A percentile compares a stretch with the other conserved stretches of the same genome.
phyloP scores from a whole-genome alignment of 306 rosid genomes.

The Glycine soja region DNA sequence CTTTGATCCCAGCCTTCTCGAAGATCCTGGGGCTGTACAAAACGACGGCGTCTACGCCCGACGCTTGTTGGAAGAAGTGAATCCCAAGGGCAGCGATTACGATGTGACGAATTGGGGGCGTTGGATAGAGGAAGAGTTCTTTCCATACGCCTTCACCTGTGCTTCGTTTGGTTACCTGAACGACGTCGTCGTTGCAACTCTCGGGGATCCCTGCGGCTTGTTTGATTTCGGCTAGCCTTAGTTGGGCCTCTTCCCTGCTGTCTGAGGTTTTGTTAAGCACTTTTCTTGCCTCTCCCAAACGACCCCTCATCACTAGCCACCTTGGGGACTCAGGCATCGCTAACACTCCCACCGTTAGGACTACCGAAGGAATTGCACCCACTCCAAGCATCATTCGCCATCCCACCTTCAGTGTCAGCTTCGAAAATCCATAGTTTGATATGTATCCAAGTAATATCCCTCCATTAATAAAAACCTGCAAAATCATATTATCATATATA shows the following conservation, averaged over 20 bases:
- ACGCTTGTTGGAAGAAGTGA: constrained; percentile 81
- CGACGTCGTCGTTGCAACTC: constrained; percentile 61
- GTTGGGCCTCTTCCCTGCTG: constrained; percentile 61
- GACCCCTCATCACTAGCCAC: constrained; percentile 87
- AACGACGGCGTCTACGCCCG: constrained; percentile 83
- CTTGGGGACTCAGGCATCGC: constrained; percentile 92
- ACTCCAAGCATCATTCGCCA: constrained; percentile 91
- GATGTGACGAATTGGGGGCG: constrained; percentile 74
- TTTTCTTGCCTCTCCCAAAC: constrained; percentile 65
- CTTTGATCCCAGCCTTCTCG: constrained; percentile 65
- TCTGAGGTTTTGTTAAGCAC: constrained; percentile 78
- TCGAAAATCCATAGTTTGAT: constrained; percentile 72
- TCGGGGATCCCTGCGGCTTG: constrained; percentile 75
- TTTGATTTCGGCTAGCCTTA: constrained; percentile 71
- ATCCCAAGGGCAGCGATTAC: constrained; percentile 64
- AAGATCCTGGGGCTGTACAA: constrained; percentile 78
- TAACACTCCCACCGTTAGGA: constrained; percentile 60
- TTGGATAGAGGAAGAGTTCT: constrained; percentile 64
- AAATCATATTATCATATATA: too few relatives aligned
- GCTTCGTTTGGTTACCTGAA: constrained; percentile 46
- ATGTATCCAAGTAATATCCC: constrained; percentile 78
- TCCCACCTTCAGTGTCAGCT: constrained; percentile 52
- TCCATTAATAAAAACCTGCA: constrained; percentile 55
- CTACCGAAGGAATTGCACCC: constrained; percentile 63
- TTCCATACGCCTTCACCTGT: constrained; percentile 78